Evolutionary conservation across 2,329 filamentous ascomycete genomes (phyloP).

Genomic region (Pezicula neosporulosa): DNA sequence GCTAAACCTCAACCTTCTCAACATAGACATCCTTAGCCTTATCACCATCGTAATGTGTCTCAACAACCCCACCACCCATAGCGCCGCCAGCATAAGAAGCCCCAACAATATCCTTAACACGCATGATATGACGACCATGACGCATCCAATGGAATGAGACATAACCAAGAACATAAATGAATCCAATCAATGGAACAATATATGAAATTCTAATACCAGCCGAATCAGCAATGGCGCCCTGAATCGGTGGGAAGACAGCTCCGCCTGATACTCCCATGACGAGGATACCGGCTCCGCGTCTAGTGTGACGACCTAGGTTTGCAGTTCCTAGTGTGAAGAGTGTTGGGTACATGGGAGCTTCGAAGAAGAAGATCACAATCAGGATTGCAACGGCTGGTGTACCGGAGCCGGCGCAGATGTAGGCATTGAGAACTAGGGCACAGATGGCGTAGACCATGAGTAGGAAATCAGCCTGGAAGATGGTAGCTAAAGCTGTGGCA

Average conservation of each 20-base stretch:
- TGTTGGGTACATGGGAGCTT: constrained; percentile 77
- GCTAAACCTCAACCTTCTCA: constrained; percentile 9
- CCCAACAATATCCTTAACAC: constrained; percentile 27
- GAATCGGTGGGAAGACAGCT: constrained; percentile 69
- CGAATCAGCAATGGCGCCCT: constrained; percentile 61
- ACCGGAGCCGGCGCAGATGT: constrained; percentile 22
- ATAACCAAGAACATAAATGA: constrained; percentile 33
- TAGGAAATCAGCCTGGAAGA: constrained; percentile 40
- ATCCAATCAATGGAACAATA: constrained; percentile 39
- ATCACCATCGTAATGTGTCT: constrained; percentile 12
- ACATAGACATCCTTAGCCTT: constrained; percentile 10
- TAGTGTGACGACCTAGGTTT: constrained; percentile 72
- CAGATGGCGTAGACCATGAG: constrained; percentile 65
- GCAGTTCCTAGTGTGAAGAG: constrained; percentile 76
- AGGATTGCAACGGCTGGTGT: constrained; percentile 56
- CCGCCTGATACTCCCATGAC: constrained; percentile 70
- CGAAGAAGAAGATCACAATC: constrained; percentile 72
- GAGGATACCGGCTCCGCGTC: constrained; percentile 70
- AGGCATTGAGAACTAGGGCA: constrained; percentile 38
- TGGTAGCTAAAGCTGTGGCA: constrained; percentile 44
- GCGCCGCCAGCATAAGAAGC: constrained; percentile 17
- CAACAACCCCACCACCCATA: constrained; percentile 18
- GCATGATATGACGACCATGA: constrained; percentile 27
- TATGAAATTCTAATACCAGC: constrained; percentile 38
- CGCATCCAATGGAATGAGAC: constrained; percentile 29